Evolutionary conservation across 2,329 filamentous ascomycete species (phyloP), one percentile per base, ranked within the genome.

Genomic region (Ophiocordyceps camponoti-rufipedis): DNA sequence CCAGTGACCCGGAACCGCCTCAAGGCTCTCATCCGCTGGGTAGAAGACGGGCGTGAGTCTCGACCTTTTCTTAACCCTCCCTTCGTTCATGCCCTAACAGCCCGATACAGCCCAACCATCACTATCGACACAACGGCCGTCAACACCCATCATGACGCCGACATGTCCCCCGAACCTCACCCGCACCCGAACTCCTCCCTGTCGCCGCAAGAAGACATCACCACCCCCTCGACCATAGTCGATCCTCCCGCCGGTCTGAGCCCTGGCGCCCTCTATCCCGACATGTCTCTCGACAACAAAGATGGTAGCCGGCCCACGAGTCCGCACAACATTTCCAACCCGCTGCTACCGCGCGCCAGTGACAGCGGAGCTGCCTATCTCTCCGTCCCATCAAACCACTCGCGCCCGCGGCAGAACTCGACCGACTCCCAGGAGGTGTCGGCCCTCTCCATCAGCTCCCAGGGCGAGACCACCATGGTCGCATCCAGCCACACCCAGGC

Each of bases 251-350:
- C 45, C 41, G 58, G 55, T 43, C 52, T 53, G 44, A 50, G 54
- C n/a, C 48, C 51, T 8, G 52, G 56, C 47, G 47, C 53, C 47
- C 56, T 74, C 39, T 68, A 70, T 49, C 63, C 67, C 13, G 67
- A 72, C n/a, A 67, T 68, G 35, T 78, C 78, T 1, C 80, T 82
- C 52, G 80, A 84, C 18, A 77, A 71, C 59, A 72, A 66, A 51
- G 77, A 80, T 49, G 23, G 23, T 23, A 80, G 74, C 57, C 69
- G 78, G 47, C 81, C 81, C 1, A 80, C 75, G 12, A 85, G 80
- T 51, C 79, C 81, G 9, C 80, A 84, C 59, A 85, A 85, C 63
- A 70, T 85, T 44, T 82, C 78, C 28, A 77, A 66, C 49, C 72
- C 72, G 1, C 65, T 75, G 9, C 50, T 73, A 12, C 61, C 67